phyloP scores from a whole-genome alignment of 2,329 filamentous ascomycete genomes.

The Coniella vitis region DNA sequence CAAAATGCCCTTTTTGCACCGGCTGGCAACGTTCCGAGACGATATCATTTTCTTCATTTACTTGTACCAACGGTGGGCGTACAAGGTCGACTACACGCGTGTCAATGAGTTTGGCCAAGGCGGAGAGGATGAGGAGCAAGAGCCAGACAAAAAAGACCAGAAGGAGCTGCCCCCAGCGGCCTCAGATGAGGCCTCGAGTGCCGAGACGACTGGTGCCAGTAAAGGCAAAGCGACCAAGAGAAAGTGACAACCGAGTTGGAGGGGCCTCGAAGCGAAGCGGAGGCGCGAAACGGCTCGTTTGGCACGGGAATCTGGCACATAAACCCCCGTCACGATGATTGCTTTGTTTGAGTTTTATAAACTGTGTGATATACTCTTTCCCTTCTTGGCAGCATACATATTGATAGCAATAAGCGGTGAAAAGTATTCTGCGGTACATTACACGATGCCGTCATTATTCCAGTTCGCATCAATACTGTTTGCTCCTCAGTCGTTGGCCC shows the following conservation, averaged over 20 bases:
- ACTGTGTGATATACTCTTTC: too few species aligned
- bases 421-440: too few species aligned
- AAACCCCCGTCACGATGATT: not conserved
- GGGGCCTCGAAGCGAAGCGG: not conserved
- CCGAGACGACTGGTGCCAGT: conserved; percentile 42
- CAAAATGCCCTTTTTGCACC: conserved; percentile 95
- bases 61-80: conserved; percentile 88
- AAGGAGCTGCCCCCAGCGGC: conserved; percentile 29
- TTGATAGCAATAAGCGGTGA: too few species aligned
- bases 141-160: conserved; percentile 30
- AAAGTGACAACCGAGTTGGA: conserved; percentile 26
- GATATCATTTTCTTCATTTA: conserved; percentile 99
- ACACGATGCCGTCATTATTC: not conserved
- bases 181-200: conserved; percentile 20
- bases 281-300: too few species aligned
- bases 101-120: conserved; percentile 98
- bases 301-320: too few species aligned
- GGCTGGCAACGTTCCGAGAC: conserved; percentile 85
- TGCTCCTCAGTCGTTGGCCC: not conserved
- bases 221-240: conserved; percentile 42
- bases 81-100: conserved; percentile 83
- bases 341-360: not conserved
- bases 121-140: conserved; percentile 65
- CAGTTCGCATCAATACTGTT: not conserved
- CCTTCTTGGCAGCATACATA: too few species aligned